Percentiles rank a stretch among this genome's conserved stretches.
phyloP scores from a whole-genome alignment of 108 stramenopile species.

The Cyclotella baltica region DNA sequence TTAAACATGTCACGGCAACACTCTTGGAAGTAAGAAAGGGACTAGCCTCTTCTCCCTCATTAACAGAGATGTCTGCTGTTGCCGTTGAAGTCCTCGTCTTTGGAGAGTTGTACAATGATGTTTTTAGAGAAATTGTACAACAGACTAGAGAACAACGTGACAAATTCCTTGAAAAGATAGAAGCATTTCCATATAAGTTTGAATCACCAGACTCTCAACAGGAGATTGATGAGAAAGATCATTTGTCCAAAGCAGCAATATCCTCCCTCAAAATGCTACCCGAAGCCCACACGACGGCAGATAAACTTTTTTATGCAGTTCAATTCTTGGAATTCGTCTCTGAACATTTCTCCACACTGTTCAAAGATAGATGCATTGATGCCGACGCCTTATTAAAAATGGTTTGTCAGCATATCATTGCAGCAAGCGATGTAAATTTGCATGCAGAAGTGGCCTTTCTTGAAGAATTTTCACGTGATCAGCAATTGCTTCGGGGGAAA shows the following conservation, averaged over 20 bases:
- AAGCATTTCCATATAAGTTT: constrained; percentile 34
- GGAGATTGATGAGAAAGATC: constrained; percentile 22
- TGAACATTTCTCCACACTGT: constrained; percentile 57
- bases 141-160: constrained; percentile 46
- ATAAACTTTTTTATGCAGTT: constrained; percentile 79
- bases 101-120: constrained; percentile 76
- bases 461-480: constrained; percentile 90
- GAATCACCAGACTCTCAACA: not conserved
- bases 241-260: constrained; percentile 62
- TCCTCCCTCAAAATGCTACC: constrained; percentile 61
- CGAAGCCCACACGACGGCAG: constrained; percentile 69
- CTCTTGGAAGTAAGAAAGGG: constrained; percentile 80
- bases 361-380: constrained; percentile 55
- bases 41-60: constrained; percentile 63
- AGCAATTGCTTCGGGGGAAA: constrained; percentile 80
- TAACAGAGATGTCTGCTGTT: constrained; percentile 78
- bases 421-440: constrained; percentile 64
- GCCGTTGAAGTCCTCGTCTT: constrained; percentile 85
- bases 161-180: constrained; percentile 55
- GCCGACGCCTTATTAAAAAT: constrained; percentile 83
- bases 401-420: constrained; percentile 84
- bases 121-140: constrained; percentile 44
- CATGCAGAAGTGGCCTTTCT: constrained; percentile 86
- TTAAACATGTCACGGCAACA: constrained; percentile 88
- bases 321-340: constrained; percentile 78